Conservation (phyloP, 129 eudicot genomes). For the Escallonia herrerae region DNA sequence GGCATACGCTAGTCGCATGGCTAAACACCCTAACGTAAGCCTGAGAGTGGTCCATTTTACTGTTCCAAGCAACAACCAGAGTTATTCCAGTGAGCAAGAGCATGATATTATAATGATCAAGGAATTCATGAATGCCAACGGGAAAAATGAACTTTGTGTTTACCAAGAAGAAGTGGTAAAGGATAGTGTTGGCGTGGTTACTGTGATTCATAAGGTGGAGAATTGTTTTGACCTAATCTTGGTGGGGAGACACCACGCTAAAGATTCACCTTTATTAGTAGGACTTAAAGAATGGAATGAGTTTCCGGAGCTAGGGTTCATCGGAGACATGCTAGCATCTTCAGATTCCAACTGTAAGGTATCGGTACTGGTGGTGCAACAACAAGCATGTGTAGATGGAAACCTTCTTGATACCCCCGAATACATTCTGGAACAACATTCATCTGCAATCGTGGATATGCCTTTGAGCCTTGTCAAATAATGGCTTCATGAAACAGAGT, state of each 20-base stretch:
- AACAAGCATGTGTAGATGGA: neutral
- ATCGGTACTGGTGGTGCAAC: conserved; percentile 25
- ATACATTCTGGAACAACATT: neutral
- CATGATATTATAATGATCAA: conserved; percentile 1
- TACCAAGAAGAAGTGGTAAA: conserved; percentile 14
- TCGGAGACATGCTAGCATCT: conserved; percentile 33
- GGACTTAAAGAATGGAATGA: conserved; percentile 30
- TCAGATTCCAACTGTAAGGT: conserved; percentile 17
- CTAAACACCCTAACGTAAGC: conserved; percentile 10
- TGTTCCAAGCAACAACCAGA: neutral
- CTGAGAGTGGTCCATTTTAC: conserved; percentile 18
- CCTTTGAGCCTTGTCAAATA: neutral
- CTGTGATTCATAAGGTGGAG: conserved; percentile 11
- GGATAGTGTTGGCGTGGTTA: conserved; percentile 18
- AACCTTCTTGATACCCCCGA: neutral
- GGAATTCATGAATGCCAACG: neutral
- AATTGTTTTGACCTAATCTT: conserved; percentile 22
- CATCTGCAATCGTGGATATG: neutral
- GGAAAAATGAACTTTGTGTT: neutral
- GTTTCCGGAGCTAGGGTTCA: conserved; percentile 24
- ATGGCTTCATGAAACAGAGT: neutral
- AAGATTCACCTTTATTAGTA: neutral
- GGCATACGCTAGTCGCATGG: conserved; percentile 30
- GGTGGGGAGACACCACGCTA: conserved; percentile 26
- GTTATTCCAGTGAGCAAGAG: neutral